Evolutionary conservation across 1,284 basidiomycete species (phyloP).

Genomic region (Pterula multifida): DNA sequence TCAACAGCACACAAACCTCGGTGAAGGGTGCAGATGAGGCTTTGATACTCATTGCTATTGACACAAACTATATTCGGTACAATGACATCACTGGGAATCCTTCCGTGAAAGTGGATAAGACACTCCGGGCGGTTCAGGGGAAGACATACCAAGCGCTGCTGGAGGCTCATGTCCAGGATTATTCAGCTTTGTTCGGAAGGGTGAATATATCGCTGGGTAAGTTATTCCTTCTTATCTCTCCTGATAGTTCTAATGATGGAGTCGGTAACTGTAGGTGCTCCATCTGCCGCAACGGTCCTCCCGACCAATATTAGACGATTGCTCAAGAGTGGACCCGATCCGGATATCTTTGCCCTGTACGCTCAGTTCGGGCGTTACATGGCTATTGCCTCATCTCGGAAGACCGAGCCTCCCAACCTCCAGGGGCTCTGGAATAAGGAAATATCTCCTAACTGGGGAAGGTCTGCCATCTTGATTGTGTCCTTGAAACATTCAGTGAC

Average conservation of each 20-base stretch:
- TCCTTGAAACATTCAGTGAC: not conserved
- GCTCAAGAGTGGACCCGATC: slow-evolving; percentile 8
- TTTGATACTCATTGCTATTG: slow-evolving; percentile 8
- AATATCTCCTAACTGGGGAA: slow-evolving; percentile 11
- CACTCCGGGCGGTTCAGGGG: slow-evolving; percentile 6
- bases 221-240: not conserved
- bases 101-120: slow-evolving; percentile 4
- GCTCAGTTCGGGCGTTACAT: slow-evolving; percentile 10
- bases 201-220: slow-evolving; percentile 10
- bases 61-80: slow-evolving; percentile 11
- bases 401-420: slow-evolving; percentile 9
- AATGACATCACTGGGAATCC: slow-evolving; percentile 9
- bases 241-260: not conserved
- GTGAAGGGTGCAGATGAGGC: slow-evolving; percentile 9
- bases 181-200: slow-evolving; percentile 9
- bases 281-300: slow-evolving; percentile 7
- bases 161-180: slow-evolving; percentile 8
- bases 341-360: slow-evolving; percentile 9
- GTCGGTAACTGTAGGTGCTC: slow-evolving; percentile 6
- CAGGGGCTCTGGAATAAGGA: slow-evolving; percentile 12
- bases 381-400: slow-evolving; percentile 9
- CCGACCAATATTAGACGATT: slow-evolving; percentile 10
- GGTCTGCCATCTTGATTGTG: slow-evolving; percentile 3
- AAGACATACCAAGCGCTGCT: slow-evolving; percentile 8
- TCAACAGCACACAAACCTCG: not conserved